Evolutionary conservation across 371 early-diverging fungal species (phyloP).

Genomic region (Conidiobolus incongruus): DNA sequence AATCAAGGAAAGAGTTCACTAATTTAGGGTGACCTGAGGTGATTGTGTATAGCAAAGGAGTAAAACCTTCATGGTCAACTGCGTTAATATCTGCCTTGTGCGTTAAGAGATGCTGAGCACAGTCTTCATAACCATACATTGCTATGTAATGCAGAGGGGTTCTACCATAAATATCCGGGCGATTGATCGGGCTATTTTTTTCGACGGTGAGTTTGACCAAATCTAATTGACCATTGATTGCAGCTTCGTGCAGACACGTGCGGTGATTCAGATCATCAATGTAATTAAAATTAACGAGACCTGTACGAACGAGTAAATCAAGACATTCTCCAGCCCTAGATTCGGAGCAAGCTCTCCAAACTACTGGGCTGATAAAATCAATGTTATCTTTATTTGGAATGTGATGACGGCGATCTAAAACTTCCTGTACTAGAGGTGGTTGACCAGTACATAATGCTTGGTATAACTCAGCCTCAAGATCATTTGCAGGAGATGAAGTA

Average conservation of each 20-base stretch:
- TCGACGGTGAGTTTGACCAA: constrained; percentile 30
- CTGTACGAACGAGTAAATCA: constrained; percentile 29
- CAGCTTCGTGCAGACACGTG: constrained; percentile 71
- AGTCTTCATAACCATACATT: constrained; percentile 62
- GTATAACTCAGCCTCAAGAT: constrained; percentile 33
- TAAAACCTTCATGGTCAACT: constrained; percentile 74
- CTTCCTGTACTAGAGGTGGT: constrained; percentile 22
- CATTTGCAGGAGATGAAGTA: constrained; percentile 14
- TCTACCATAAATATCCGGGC: constrained; percentile 67
- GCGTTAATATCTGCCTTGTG: constrained; percentile 28
- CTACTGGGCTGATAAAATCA: constrained; percentile 28
- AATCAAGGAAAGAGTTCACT: constrained; percentile 42
- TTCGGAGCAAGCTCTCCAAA: constrained; percentile 66
- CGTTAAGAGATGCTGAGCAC: constrained; percentile 35
- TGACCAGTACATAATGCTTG: constrained; percentile 22
- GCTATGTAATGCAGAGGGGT: constrained; percentile 79
- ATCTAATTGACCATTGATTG: constrained; percentile 47
- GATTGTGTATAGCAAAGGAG: constrained; percentile 67
- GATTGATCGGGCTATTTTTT: constrained; percentile 31
- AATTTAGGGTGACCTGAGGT: constrained; percentile 53
- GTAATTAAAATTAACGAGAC: constrained; percentile 40
- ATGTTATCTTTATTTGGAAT: constrained; percentile 1
- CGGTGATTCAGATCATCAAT: constrained; percentile 83
- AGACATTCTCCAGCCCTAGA: constrained; percentile 23
- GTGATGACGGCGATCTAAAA: constrained; percentile 24